Base-by-base conservation (phyloP, 108 stramenopile species). In the Cyclostephanos tholiformis region DNA sequence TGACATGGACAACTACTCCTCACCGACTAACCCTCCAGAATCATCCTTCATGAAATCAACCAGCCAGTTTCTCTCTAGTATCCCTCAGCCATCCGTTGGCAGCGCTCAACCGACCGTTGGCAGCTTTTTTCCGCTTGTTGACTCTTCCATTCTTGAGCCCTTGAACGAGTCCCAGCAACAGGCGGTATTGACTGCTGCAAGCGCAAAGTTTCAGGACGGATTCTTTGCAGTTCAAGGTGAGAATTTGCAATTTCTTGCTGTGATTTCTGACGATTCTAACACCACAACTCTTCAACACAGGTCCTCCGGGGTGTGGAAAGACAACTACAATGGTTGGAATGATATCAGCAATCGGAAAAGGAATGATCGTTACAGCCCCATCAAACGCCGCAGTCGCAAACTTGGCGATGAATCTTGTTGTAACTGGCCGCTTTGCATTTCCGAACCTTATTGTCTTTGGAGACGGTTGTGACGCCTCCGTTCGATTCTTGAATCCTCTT, bases 401-500 rank as follows among this genome's bases (percentile, higher is more conserved):
- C 26, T 20, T 77, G 20, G 69, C 76, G 56, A 14, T 56, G 22
- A 53, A 61, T 19, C 35, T 59, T 30, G 27, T 32, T 25, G 12
- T 4, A 19, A 43, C 44, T 41, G 64, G 49, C 12, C 6, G 23
- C 12, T 52, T 59, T 62, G 58, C 46, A 14, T 53, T 70, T 14
- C 36, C 14, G 25, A 17, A 64, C 0, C n/a, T 77, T 20, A 13
- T 63, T 22, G 63, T 77, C 22, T 69, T 61, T 59, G 76, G 76
- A 1, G 35, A 69, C 20, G 71, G 71, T 32, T 71, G 76, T 36
- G 76, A 77, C 64, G 20, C 55, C 13, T 61, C 57, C 23, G 76
- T 71, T 4, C 55, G 68, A 26, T 77, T 77, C 65, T 57, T 77
- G 63, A 77, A 77, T 56, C 76, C 76, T 27, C 69, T 60, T 20